These are phyloP conservation scores for Zygosaccharomyces bailii DNA, from an alignment of 805 yeast species.

Conservation along the genomic window DNA sequence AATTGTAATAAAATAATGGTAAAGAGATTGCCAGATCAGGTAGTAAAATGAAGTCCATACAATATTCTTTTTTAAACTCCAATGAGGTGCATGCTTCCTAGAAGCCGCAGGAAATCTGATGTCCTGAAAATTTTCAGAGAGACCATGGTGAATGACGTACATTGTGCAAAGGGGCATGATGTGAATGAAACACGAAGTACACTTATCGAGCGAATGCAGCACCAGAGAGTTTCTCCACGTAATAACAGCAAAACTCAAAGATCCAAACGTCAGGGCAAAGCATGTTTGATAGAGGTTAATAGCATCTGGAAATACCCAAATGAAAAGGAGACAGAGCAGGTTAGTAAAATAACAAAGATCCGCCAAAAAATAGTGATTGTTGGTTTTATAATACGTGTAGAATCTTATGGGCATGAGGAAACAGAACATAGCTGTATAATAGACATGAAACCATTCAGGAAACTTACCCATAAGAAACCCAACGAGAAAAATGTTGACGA, in stretches of 20 bases:
- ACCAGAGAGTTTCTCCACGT: slow-evolving; percentile 96
- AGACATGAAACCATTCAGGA: slow-evolving; percentile 73
- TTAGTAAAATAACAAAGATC: slow-evolving; percentile 94
- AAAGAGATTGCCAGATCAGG: slow-evolving; percentile 82
- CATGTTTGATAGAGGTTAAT: slow-evolving; percentile 72
- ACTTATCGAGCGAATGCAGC: slow-evolving; percentile 85
- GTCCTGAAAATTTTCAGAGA: slow-evolving; percentile 49
- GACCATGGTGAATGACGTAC: slow-evolving; percentile 80
- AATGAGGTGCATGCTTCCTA: slow-evolving; percentile 46
- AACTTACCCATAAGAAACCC: slow-evolving; percentile 76
- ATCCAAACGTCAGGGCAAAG: slow-evolving; percentile 84
- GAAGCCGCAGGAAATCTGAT: slow-evolving; percentile 79
- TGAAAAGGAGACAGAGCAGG: slow-evolving; percentile 57
- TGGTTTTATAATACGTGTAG: slow-evolving; percentile 73
- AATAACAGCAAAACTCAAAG: slow-evolving; percentile 87
- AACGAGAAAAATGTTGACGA: slow-evolving; percentile 60
- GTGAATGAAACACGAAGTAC: slow-evolving; percentile 88
- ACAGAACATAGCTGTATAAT: slow-evolving; percentile 59
- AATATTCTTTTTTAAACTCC: slow-evolving; percentile 58
- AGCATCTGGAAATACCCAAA: slow-evolving; percentile 82
- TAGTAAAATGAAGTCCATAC: slow-evolving; percentile 78
- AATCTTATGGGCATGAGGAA: slow-evolving; percentile 80
- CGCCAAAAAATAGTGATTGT: slow-evolving; percentile 83
- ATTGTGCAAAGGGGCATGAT: slow-evolving; percentile 84
- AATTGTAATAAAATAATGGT: slow-evolving; percentile 89